Evolutionary conservation across 768 basidiomycete genomes (phyloP), one percentile per base, ranked within the genome.

Genomic region (Termitomyces sp.): DNA sequence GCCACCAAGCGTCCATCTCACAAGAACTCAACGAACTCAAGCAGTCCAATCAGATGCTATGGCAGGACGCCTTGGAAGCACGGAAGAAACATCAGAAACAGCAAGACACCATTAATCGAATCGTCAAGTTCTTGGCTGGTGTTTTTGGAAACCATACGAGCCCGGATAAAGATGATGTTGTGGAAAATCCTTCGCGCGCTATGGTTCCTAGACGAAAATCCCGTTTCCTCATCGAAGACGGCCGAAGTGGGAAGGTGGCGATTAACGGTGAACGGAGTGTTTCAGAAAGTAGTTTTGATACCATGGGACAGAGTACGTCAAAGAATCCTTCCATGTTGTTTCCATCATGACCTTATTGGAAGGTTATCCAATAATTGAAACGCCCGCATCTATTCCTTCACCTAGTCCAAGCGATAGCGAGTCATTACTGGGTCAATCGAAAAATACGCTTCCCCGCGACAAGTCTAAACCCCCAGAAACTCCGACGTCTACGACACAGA

Each of bases 31-130:
- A 89, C 66, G 90, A 93, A 30, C 76, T 98, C 48, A 95, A 96
- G 73, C 79, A 81, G 58, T 89, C 87, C 2, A 98, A 98, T 67
- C 86, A 94, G 63, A 76, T 87, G 22, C 73, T 98, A n/a, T 99
- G 96, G 96, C 86, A 93, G 69, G 95, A 98, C 68, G 87, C 93
- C 1, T 72, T 93, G 63, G 76, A 83, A 34, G 84, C 92, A 2
- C 78, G 94, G 16, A 85, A 88, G 63, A 82, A 86, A 58, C 88
- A 96, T 67, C 87, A 93, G 69, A 95, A 92, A 68, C 95, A 98
- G 63, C 90, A 97, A 68, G 95, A 98, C 70, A 97, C 94, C 22
- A 94, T 98, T 69, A 94, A 97, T 67, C 78, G 92, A 57, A 98
- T 99, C 61, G 82, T 99, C 62, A 90, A 93, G 60, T 98, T 99